Base-by-base conservation (phyloP, 108 stramenopile genomes). In the Stephanodiscus triporus region DNA sequence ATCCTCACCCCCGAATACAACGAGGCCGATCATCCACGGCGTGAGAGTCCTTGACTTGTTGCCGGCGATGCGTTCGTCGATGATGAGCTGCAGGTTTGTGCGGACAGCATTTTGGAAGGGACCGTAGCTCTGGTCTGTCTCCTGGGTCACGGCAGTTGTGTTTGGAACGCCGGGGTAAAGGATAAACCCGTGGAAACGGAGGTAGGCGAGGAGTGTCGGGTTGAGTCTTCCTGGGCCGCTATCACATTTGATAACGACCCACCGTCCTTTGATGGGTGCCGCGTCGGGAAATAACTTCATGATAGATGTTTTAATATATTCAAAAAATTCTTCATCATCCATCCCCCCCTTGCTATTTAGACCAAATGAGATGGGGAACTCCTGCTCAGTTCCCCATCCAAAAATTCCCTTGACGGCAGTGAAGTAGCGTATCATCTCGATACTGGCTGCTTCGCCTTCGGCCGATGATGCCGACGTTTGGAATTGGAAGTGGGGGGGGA, bases 1-100 rank as follows among this genome's bases (percentile, higher is more conserved):
- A 63, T 72, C 71, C 30, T 36, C 13, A 8, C 71, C 71, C 54
- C 60, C 61, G 24, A 72, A 72, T n/a, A 72, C 62, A 24, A 72
- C 24, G 0, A 72, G 30, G 10, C 62, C 71, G 26, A 72, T 47
- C 10, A 62, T 17, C 45, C 48, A 72, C 19, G 71, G 71, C n/a
- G 7, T 0, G n/a, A 60, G 50, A 49, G 13, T 19, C 7, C 30
- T 49, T 22, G 48, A 0, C 36, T 37, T 14, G 11, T 63, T 37
- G 29, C 26, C 4, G 14, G 36, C 27, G 24, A 63, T 59, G 23
- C 60, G 42, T 9, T 53, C 17, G 7, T 40, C 4, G n/a, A 51
- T 29, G 29, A 63, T 34, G 32, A 42, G 29, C n/a, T 62, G 49
- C 10, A 72, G 71, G 48, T 63, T 72, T 16, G 20, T 63, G 22